Base-by-base conservation (phyloP, 2,329 filamentous ascomycete genomes). In the Fusarium chlamydosporum region DNA sequence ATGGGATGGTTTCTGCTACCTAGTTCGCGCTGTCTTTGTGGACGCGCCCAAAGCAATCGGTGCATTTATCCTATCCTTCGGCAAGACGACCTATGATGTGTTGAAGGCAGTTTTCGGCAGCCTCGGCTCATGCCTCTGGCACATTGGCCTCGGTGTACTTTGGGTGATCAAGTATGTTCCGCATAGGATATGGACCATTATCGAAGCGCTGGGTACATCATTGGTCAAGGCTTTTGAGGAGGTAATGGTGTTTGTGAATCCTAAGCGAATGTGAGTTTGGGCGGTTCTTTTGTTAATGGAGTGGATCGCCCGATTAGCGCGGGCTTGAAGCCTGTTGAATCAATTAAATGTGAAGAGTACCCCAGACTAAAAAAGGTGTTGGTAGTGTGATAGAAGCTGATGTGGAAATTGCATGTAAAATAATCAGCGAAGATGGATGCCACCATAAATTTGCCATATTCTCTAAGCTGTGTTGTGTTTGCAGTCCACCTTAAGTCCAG, bases 181-280 rank as follows among this genome's bases (percentile, higher is more conserved):
- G 4, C 63, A 50, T 12, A 75, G 76, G 70, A 46, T 79, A 3
- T 76, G 76, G 72, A 70, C 74, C 29, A 77, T 80, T 2, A 3
- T 79, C 16, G 51, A 62, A 37, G 76, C 74, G 4, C 48, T 81
- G 16, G 78, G 76, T 4, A 67, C 65, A 2, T 78, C 76, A 3
- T 31, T 79, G 3, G 67, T 62, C 0, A 78, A 76, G 53, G 79
- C 69, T 0, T 76, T 74, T 20, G 70, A 79, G 41, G 81, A 82
- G 67, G 45, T 79, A 7, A 68, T 77, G 67, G 76, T 81, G 2
- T 80, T 73, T 68, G 37, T 79, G 11, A 71, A 81, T 42, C 80
- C 80, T 1, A 82, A 82, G 74, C 58, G 67, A 34, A 67, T 71
- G 67, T 74, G n/a, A 53, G 27, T 4, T 8, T 27, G 20, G 18